These are phyloP conservation scores for Brassica hybrid DNA, from an alignment of 441 rosid genomes.

Conservation along the genomic window DNA sequence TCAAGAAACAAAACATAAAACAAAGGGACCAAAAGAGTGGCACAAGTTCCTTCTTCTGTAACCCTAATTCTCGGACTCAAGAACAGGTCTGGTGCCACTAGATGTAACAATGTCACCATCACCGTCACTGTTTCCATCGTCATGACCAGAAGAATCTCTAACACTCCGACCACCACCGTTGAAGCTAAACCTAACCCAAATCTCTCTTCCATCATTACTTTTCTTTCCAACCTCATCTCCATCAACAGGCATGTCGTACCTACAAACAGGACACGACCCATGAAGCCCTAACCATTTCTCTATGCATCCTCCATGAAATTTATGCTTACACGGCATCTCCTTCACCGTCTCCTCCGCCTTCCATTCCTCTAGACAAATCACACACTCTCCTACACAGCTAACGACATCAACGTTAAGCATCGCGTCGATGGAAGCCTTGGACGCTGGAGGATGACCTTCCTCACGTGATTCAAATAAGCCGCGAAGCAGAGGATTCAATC, in stretches of 20 bases:
- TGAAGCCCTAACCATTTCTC: slow-evolving; percentile 43
- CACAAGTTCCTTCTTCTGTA: slow-evolving; percentile 7
- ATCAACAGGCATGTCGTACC: slow-evolving; percentile 41
- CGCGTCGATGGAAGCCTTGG: slow-evolving; percentile 69
- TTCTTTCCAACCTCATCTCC: slow-evolving; percentile 38
- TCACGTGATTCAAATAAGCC: slow-evolving; percentile 31
- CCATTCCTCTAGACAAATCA: slow-evolving; percentile 75
- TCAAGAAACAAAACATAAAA: slow-evolving; percentile 11
- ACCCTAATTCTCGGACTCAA: slow-evolving; percentile 22
- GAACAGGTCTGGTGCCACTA: background rate
- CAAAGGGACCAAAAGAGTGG: background rate
- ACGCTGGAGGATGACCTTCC: slow-evolving; percentile 77
- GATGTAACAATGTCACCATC: background rate
- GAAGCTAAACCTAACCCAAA: slow-evolving; percentile 41
- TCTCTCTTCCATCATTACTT: slow-evolving; percentile 30
- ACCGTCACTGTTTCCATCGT: slow-evolving; percentile 3
- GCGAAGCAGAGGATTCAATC: slow-evolving; percentile 54
- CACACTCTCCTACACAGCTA: slow-evolving; percentile 52
- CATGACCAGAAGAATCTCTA: slow-evolving; percentile 40
- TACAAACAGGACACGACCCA: slow-evolving; percentile 45
- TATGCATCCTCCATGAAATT: slow-evolving; percentile 41
- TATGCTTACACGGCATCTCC: slow-evolving; percentile 66
- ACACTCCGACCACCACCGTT: slow-evolving; percentile 42
- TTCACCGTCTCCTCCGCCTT: slow-evolving; percentile 50
- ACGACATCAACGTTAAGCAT: slow-evolving; percentile 52